These are phyloP conservation scores for Pestalotiopsis sp. DNA, from an alignment of 2,329 filamentous ascomycete genomes.

Conservation along the genomic window DNA sequence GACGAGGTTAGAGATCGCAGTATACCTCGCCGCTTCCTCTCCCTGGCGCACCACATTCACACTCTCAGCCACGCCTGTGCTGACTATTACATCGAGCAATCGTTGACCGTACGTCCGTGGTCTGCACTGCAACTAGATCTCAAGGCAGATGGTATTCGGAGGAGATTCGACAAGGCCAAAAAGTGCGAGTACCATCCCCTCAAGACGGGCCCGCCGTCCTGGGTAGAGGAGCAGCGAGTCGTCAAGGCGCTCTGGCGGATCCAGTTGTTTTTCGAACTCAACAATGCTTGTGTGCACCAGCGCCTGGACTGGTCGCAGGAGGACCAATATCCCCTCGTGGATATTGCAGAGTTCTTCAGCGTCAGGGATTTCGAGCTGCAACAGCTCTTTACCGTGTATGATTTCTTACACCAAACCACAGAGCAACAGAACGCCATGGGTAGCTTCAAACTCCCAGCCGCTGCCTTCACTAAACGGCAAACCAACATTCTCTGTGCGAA, in stretches of 20 bases:
- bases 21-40: background rate
- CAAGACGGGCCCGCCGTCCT: background rate
- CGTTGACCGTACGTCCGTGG: background rate
- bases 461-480: background rate
- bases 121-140: background rate
- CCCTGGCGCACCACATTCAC: background rate
- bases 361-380: background rate
- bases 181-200: background rate
- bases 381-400: background rate
- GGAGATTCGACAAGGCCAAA: background rate
- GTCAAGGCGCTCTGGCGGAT: background rate
- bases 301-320: background rate
- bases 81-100: constrained; percentile 2
- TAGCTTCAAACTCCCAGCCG: background rate
- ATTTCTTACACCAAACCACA: background rate
- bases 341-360: background rate
- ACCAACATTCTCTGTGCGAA: background rate
- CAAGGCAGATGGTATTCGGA: background rate
- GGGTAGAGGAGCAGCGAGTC: constrained; percentile 5
- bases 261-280: constrained; percentile 1
- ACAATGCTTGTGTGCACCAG: background rate
- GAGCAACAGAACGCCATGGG: background rate
- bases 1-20: background rate
- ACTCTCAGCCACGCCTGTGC: background rate
- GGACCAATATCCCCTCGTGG: background rate